phyloP scores from a whole-genome alignment of 306 rosid genomes.

The Dryas alaskensis region DNA sequence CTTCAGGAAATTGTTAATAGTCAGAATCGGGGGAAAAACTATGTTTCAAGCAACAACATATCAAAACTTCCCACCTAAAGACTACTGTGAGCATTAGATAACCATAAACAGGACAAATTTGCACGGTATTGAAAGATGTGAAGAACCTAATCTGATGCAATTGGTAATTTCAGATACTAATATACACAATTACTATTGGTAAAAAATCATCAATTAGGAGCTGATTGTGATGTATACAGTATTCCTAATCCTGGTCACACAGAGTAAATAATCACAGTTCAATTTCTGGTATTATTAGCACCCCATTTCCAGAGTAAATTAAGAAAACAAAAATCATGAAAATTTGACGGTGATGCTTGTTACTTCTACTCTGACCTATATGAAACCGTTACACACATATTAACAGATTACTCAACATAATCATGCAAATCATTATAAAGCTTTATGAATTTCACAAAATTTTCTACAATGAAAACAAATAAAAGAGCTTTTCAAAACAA shows the following conservation, averaged over 20 bases:
- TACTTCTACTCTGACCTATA: neutral
- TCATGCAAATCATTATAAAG: neutral
- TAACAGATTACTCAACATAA: neutral
- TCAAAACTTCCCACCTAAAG: constrained; percentile 1
- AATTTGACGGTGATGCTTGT: neutral
- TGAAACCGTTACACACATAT: neutral
- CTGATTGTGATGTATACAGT: constrained; percentile 2
- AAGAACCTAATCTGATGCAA: neutral
- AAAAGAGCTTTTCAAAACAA: neutral
- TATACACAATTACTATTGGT: neutral
- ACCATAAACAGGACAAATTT: neutral
- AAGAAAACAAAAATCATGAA: neutral
- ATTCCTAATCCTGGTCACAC: neutral
- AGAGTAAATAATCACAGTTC: neutral
- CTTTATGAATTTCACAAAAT: neutral
- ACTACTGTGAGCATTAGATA: neutral
- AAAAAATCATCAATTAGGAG: neutral
- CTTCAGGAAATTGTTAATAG: constrained; percentile 43
- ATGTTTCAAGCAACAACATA: constrained; percentile 16
- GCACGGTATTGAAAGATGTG: neutral
- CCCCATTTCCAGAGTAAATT: constrained; percentile 9
- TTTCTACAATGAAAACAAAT: constrained; percentile 2
- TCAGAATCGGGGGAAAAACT: constrained; percentile 34
- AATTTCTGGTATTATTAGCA: neutral
- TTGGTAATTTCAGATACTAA: neutral